These are phyloP conservation scores for Pestalotiopsis sp. DNA, from an alignment of 2,329 filamentous ascomycete genomes.

Conservation along the genomic window DNA sequence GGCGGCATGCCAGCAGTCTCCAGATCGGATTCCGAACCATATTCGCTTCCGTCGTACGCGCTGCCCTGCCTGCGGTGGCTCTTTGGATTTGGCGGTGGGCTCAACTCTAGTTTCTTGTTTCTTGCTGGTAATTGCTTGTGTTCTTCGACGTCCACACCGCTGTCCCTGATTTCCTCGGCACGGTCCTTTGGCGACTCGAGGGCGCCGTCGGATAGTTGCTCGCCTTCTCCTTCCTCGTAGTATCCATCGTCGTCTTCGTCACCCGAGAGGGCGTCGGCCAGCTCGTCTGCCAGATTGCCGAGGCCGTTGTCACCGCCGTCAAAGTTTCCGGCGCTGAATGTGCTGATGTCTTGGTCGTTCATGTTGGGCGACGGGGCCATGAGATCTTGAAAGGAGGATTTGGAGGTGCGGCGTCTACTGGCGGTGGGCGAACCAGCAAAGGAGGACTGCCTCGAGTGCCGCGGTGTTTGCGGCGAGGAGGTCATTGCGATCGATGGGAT, in stretches of 20 bases:
- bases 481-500: slow-evolving; percentile 35
- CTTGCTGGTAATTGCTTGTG: slow-evolving; percentile 22
- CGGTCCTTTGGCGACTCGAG: slow-evolving; percentile 30
- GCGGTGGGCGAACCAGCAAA: slow-evolving; percentile 44
- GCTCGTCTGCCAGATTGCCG: slow-evolving; percentile 78
- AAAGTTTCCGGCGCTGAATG: slow-evolving; percentile 40
- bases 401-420: slow-evolving; percentile 44
- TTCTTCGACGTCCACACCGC: slow-evolving; percentile 41
- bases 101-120: slow-evolving; percentile 41
- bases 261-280: slow-evolving; percentile 71
- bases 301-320: slow-evolving; percentile 56
- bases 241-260: slow-evolving; percentile 63
- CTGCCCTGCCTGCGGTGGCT: slow-evolving; percentile 54
- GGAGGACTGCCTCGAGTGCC: slow-evolving; percentile 60
- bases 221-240: slow-evolving; percentile 44
- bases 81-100: slow-evolving; percentile 43
- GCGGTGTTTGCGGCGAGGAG: slow-evolving; percentile 54
- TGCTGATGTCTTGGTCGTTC: slow-evolving; percentile 48
- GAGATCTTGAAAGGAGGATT: slow-evolving; percentile 51
- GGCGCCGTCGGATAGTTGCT: slow-evolving; percentile 36
- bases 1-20: slow-evolving; percentile 68
- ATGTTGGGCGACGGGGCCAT: slow-evolving; percentile 48
- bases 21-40: slow-evolving; percentile 70
- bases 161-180: slow-evolving; percentile 37
- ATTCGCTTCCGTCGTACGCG: slow-evolving; percentile 73